Base-by-base conservation (phyloP, 2,329 filamentous ascomycete species). In the Ceratocystis variospora region DNA sequence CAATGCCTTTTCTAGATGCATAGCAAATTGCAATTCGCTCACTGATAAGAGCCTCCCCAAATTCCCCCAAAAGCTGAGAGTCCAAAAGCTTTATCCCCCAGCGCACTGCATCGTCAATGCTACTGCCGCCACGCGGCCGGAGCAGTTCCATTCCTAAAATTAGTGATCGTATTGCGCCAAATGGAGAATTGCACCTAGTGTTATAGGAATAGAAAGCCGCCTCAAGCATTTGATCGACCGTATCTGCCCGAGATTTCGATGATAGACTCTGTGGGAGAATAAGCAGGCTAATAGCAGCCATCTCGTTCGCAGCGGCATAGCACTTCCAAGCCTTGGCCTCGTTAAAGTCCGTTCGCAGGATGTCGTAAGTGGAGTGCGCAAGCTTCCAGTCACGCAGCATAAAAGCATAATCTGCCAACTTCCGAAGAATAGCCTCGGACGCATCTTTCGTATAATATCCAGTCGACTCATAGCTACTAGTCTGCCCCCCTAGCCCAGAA, bases 321-420 rank as follows among this genome's bases (percentile, higher is more conserved):
- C 97, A 89, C 71, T 85, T 90, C 94, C 94, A 99, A 0, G 94
- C 95, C 75, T 97, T 97, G 74, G 96, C 92, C 73, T 94, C 94
- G 72, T 85, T 87, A 74, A 93, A 99, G 74, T 99, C 95, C 6
- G 87, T 83, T 64, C 90, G 85, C 7, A 99, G 77, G 4, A 99
- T 82, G 67, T 99, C 93, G 73, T 96, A 99, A 0, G 90, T 96
- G 12, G 88, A 91, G 71, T 94, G 84, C 8, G 94, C 90, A 45
- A 99, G 79, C 75, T 95, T 96, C 85, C 88, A 99, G 75, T 99
- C 95, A 41, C 94, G 85, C 46, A 99, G 81, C 92, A 99, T 96
- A 72, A 99, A 96, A 10, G 91, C 87, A 76, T 93, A 97, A 74
- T 99, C 94, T 55, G 90, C 94, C 62, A 99, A 79, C 73, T 95